Base-by-base conservation (phyloP, 768 basidiomycete species). In the Kwoniella sp. region DNA sequence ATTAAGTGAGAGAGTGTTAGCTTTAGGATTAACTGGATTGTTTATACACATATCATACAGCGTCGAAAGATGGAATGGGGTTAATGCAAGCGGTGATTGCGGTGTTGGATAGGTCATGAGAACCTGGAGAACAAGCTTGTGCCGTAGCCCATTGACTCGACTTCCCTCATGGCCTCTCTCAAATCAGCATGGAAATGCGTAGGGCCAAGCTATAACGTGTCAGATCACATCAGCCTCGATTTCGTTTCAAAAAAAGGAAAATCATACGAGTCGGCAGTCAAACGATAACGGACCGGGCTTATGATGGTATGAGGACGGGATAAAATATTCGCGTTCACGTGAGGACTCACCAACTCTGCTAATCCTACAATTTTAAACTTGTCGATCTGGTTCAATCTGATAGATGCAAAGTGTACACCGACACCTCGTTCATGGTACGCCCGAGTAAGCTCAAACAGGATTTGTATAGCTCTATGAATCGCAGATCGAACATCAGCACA, bases 371-470 rank as follows among this genome's bases (percentile, higher is more conserved):
- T 66, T 30, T 71, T 61, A 68, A 81, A 80, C 22, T 58, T 56
- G 25, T 74, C 65, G 21, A 71, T 26, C 44, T 79, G 77, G 9
- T 62, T 61, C 15, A 68, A 60, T 55, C 76, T 68, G 21, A 80
- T 65, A 62, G 80, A 79, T 0, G 76, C 79, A 60, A 81, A 81
- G 62, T 81, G 77, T 10, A 81, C 60, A 8, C 72, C 76, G 21
- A 80, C 79, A 1, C 77, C 77, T 21, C 79, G 63, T 68, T 89
- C 91, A 80, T 85, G 83, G 80, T 96, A 93, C 15, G 90, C 88
- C 68, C 88, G 86, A 48, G 88, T 80, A 1, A 93, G 79, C 76
- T 94, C 92, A 63, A 85, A 83, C 72, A 94, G 87, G 67, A 92
- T 90, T 79, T 92, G 90, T 9, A 87, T 85, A 27, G 92, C 91